Conservation (phyloP, 345 rosid species). For the Sisymbrium irio region DNA sequence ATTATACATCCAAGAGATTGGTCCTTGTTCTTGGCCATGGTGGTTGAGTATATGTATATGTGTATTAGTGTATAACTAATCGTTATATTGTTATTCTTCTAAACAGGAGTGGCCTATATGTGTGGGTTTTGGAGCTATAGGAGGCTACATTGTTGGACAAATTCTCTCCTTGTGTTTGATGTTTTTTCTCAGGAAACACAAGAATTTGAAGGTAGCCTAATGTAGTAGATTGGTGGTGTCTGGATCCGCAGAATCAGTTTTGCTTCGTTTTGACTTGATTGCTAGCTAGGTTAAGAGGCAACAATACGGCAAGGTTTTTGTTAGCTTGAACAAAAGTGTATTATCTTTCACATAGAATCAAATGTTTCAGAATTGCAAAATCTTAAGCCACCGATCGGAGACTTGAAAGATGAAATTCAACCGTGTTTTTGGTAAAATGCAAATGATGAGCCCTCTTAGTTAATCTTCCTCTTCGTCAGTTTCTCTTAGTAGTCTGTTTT, state of each 20-base stretch:
- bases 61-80: background rate
- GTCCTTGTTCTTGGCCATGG: background rate
- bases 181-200: slow-evolving; percentile 19
- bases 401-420: background rate
- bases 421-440: background rate
- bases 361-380: background rate
- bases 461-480: background rate
- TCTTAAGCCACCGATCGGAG: background rate
- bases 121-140: slow-evolving; percentile 71
- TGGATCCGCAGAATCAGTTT: background rate
- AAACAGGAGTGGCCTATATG: slow-evolving; percentile 88
- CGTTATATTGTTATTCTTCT: background rate
- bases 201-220: slow-evolving; percentile 32
- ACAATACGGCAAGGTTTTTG: slow-evolving; percentile 12
- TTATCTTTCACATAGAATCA: background rate
- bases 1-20: background rate
- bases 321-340: background rate
- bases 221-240: background rate
- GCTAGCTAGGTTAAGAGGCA: background rate
- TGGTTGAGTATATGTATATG: background rate
- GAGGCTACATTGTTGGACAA: slow-evolving; percentile 56
- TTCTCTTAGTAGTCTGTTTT: background rate
- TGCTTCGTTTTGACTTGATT: slow-evolving; percentile 12
- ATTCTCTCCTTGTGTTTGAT: slow-evolving; percentile 41
- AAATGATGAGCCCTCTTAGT: background rate